Evolutionary conservation across 768 basidiomycete genomes (phyloP).

Genomic region (Lactarius evosmus): DNA sequence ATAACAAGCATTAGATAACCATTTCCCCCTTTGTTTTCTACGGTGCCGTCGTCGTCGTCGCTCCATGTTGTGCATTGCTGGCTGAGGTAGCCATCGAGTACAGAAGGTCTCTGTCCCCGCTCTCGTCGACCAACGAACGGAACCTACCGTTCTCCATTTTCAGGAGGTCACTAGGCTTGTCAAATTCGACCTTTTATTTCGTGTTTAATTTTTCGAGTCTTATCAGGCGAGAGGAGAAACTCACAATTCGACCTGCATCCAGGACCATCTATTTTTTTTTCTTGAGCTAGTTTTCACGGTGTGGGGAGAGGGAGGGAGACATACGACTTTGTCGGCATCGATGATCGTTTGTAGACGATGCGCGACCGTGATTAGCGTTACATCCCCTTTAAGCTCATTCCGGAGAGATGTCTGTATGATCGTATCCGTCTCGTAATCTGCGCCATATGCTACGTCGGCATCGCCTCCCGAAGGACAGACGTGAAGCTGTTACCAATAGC

Average conservation of each 20-base stretch:
- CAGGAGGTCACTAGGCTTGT: constrained; percentile 43
- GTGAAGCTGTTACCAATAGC: constrained; percentile 38
- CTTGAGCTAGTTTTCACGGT: too few species aligned
- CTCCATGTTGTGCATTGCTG: not conserved
- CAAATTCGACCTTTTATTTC: constrained; percentile 50
- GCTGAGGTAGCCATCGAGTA: constrained; percentile 33
- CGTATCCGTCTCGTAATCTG: constrained; percentile 55
- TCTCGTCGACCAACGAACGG: constrained; percentile 40
- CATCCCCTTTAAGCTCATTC: constrained; percentile 40
- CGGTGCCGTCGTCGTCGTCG: not conserved
- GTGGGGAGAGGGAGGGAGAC: constrained; percentile 3
- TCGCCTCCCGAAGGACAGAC: not conserved
- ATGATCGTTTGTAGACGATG: constrained; percentile 59
- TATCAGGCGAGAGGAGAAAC: constrained; percentile 25
- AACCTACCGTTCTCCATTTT: constrained; percentile 36
- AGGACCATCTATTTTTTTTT: constrained; percentile 49
- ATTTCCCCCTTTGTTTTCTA: not conserved
- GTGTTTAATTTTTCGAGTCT: too few species aligned
- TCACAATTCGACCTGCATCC: constrained; percentile 41
- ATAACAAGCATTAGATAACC: too few species aligned
- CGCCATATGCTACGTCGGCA: too few species aligned
- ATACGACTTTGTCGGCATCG: constrained; percentile 57
- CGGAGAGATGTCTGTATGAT: constrained; percentile 56
- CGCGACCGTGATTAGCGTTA: constrained; percentile 56
- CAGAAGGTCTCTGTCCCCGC: constrained; percentile 38